phyloP scores from a whole-genome alignment of 345 rosid species.

The Garcia nutans region DNA sequence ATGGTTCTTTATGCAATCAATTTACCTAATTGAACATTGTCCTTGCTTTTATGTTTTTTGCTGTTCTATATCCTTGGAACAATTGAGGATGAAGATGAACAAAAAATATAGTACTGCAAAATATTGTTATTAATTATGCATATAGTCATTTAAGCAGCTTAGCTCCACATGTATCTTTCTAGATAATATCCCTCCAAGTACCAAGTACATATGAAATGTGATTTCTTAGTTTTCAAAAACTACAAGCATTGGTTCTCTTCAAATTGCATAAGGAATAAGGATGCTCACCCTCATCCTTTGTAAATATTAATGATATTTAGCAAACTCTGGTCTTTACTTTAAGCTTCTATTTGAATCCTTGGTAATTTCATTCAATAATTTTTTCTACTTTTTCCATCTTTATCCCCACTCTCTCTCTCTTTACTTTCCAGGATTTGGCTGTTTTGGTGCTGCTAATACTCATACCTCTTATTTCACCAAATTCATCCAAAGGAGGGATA shows the following conservation, averaged over 20 bases:
- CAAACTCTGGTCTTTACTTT: conserved; percentile 4
- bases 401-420: conserved; percentile 10
- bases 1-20: conserved; percentile 21
- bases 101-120: conserved; percentile 3
- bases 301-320: background rate
- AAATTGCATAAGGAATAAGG: background rate
- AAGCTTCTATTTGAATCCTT: conserved; percentile 2
- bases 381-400: conserved; percentile 8
- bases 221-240: background rate
- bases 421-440: conserved; percentile 81
- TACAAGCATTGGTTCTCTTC: background rate
- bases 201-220: background rate
- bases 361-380: conserved; percentile 7
- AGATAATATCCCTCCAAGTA: background rate
- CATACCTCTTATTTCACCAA: conserved; percentile 97
- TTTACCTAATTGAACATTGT: background rate
- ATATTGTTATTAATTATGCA: conserved; percentile 16
- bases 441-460: conserved; percentile 95
- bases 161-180: background rate
- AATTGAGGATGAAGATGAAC: conserved; percentile 14
- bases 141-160: background rate
- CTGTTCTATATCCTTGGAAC: conserved; percentile 3
- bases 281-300: background rate
- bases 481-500: conserved; percentile 99
- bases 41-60: conserved; percentile 9